Conservation (phyloP, 371 early-diverging fungal species). For the Lichtheimia hyalospora region DNA sequence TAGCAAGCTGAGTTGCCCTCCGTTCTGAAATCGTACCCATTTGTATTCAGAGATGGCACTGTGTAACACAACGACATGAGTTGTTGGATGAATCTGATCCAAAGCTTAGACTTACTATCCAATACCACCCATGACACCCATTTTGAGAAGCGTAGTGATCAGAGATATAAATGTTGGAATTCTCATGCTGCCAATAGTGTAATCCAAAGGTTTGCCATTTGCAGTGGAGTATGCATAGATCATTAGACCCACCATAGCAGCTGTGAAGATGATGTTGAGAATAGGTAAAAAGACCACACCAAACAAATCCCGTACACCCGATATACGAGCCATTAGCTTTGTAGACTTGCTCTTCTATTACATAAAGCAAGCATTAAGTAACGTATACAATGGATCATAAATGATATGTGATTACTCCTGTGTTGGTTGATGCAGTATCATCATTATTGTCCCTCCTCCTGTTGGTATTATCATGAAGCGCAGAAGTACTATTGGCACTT, state of each 20-base stretch:
- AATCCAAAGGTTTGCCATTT: conserved; percentile 19
- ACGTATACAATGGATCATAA: too few relatives aligned
- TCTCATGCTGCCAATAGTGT: conserved; percentile 17
- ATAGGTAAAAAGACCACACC: conserved; percentile 9
- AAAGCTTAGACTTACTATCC: conserved; percentile 17
- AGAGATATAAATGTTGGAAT: conserved; percentile 22
- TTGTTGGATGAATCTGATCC: background rate
- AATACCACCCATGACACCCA: conserved; percentile 28
- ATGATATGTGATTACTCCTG: too few relatives aligned
- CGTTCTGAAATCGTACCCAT: conserved; percentile 25
- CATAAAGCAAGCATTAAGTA: too few relatives aligned
- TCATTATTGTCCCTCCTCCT: too few relatives aligned
- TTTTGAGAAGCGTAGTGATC: conserved; percentile 12
- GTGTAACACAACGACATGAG: background rate
- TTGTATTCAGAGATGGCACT: conserved; percentile 34
- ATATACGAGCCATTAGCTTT: background rate
- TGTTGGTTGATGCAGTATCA: too few relatives aligned
- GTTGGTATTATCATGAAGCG: too few relatives aligned
- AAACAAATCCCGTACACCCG: conserved; percentile 2
- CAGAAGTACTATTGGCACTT: too few relatives aligned
- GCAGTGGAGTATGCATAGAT: conserved; percentile 13
- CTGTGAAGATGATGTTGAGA: conserved; percentile 5
- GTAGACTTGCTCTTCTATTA: too few relatives aligned
- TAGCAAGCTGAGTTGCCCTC: conserved; percentile 18
- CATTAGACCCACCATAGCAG: conserved; percentile 9